Conservation (phyloP, 306 rosid species). For the Luffa aegyptiaca region DNA sequence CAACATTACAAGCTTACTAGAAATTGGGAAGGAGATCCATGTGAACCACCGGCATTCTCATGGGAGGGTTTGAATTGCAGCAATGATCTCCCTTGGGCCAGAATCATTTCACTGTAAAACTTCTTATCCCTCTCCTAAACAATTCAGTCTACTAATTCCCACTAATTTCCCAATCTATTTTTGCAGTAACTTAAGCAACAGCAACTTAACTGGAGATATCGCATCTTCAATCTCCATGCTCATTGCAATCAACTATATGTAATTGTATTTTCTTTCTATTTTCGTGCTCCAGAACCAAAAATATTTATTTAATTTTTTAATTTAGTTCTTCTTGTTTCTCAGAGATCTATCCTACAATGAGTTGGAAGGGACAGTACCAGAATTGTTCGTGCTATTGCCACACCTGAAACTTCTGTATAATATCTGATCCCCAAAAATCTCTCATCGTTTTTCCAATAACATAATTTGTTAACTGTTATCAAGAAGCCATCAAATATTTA, state of each 20-base stretch:
- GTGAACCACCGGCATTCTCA: background rate
- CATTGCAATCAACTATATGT: conserved; percentile 26
- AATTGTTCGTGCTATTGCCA: conserved; percentile 10
- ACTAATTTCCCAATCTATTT: background rate
- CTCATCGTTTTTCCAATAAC: too few relatives aligned
- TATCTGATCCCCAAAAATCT: background rate
- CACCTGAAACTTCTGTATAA: conserved; percentile 19
- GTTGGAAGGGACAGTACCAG: conserved; percentile 23
- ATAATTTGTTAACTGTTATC: too few relatives aligned
- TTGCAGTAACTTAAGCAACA: conserved; percentile 32
- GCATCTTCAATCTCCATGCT: conserved; percentile 23
- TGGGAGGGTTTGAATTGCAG: conserved; percentile 23
- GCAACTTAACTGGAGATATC: conserved; percentile 31
- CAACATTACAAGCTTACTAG: background rate
- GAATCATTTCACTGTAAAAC: conserved; percentile 31
- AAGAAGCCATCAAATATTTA: too few relatives aligned
- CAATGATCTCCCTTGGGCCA: background rate
- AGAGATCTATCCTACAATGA: conserved; percentile 13
- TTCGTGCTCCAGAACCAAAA: background rate
- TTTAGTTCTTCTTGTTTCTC: background rate
- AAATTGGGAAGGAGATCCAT: conserved; percentile 35
- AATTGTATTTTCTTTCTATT: conserved; percentile 6
- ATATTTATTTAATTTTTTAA: background rate
- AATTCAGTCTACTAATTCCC: too few relatives aligned
- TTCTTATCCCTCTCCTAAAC: too few relatives aligned